A percentile compares a stretch with the other conserved stretches of the same genome.
phyloP scores from a whole-genome alignment of 2,329 filamentous ascomycete species.

The Penicillium sp. region DNA sequence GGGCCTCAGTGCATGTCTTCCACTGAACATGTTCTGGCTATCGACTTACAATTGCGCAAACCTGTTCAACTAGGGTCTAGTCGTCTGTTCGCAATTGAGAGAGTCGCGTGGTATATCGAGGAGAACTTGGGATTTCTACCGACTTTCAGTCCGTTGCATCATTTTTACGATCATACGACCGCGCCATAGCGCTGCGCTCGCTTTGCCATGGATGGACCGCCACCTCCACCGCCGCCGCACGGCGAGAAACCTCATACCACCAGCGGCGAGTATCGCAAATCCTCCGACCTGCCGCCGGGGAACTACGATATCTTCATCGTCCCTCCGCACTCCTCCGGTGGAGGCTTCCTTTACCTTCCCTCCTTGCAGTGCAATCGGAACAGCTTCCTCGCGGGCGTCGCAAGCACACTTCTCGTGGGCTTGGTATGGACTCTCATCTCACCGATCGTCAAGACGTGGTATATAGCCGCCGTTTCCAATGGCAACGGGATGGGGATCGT shows the following conservation, averaged over 20 bases:
- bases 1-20: constrained; percentile 31
- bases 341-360: constrained; percentile 90
- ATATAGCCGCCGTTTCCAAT: constrained; percentile 63
- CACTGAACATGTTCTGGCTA: constrained; percentile 31
- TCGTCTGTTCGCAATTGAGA: not conserved
- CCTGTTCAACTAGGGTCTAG: constrained; percentile 13
- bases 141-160: not conserved
- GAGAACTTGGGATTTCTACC: not conserved
- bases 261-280: constrained; percentile 46
- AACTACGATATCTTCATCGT: constrained; percentile 98
- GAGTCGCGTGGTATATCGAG: not conserved
- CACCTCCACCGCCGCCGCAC: constrained; percentile 76
- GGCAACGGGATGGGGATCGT: constrained; percentile 70
- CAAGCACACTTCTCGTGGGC: constrained; percentile 67
- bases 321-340: constrained; percentile 81
- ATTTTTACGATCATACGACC: not conserved
- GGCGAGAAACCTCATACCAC: constrained; percentile 69
- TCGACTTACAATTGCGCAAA: constrained; percentile 14
- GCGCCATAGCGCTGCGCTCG: not conserved
- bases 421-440: constrained; percentile 68
- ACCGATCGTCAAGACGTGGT: constrained; percentile 70
- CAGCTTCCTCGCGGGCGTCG: constrained; percentile 84
- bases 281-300: constrained; percentile 68
- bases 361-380: constrained; percentile 80
- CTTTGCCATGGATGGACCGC: constrained; percentile 36